Percentiles rank a stretch among this genome's conserved stretches.
Evolutionary conservation across 257 asterid species (phyloP).

Genomic region (Capsicum baccatum): DNA sequence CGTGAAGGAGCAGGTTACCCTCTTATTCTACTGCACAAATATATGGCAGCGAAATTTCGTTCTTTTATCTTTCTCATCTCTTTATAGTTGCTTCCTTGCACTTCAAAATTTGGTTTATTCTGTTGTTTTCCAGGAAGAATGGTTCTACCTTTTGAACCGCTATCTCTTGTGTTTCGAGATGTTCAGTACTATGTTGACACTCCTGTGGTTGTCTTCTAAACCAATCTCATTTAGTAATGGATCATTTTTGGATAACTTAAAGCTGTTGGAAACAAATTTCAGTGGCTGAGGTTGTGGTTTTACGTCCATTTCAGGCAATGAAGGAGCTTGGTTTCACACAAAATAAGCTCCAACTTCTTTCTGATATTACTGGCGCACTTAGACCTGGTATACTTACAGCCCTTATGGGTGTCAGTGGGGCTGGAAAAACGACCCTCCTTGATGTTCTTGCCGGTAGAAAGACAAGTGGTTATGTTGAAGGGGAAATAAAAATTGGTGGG

Average conservation of each 20-base stretch:
- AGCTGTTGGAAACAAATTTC: background rate
- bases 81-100: background rate
- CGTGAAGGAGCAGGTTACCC: conserved; percentile 26
- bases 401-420: conserved; percentile 69
- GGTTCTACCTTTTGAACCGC: conserved; percentile 73
- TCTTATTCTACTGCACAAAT: conserved; percentile 14
- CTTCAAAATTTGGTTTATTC: background rate
- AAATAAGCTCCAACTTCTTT: conserved; percentile 55
- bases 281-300: background rate
- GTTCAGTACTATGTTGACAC: conserved; percentile 60
- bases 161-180: conserved; percentile 53
- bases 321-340: conserved; percentile 56
- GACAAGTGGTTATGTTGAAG: conserved; percentile 57
- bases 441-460: conserved; percentile 71
- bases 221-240: conserved; percentile 14
- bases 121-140: conserved; percentile 51
- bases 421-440: conserved; percentile 70
- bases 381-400: conserved; percentile 73
- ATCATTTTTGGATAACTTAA: background rate
- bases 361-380: conserved; percentile 55
- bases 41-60: conserved; percentile 23
- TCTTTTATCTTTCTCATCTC: conserved; percentile 14
- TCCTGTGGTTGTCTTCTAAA: conserved; percentile 48
- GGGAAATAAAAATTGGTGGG: conserved; percentile 61
- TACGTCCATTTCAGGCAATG: conserved; percentile 51